Evolutionary conservation across 1,284 basidiomycete genomes (phyloP), one percentile per base, ranked within the genome.

Genomic region (Sphagnurus paluster): DNA sequence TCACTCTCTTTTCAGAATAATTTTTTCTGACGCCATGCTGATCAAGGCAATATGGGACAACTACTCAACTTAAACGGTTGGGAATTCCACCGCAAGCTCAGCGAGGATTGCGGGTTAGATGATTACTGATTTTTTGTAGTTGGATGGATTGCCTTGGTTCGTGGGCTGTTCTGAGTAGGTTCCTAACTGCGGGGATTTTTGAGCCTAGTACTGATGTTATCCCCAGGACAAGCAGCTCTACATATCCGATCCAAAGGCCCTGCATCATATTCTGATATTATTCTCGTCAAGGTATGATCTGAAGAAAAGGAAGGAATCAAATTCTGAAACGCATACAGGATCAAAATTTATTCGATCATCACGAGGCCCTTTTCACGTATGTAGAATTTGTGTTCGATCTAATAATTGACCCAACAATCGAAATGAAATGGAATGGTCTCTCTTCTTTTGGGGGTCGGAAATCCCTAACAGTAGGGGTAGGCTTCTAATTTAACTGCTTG

Each of bases 191-290:
- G 17, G 13, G 14, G 14, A 8, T 4, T 25, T 19, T 20, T 9
- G 3, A 13, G 6, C 17, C 34, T 1, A 13, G 16, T 9, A 23
- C 5, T 34, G n/a, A 40, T 44, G 9, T 19, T n/a, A n/a, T 2
- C 20, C 19, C 23, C n/a, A 67, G 67, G 56, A 58, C 21, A 59
- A 53, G 14, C 39, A 56, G 23, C 48, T 67, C 7, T 63, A 62
- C 41, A 50, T 64, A 9, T 65, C 54, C 33, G 67, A 70, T 41
- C 63, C 67, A 0, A 65, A 65, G 44, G 67, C 68, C 6, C 23
- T 69, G 36, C 57, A 70, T 26, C 61, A 70, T 37, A 64, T 69
- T n/a, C n/a, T n/a, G n/a, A n/a, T n/a, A n/a, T n/a, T n/a, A n/a
- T n/a, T 26, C 20, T 69, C 14, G 57, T 66, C 7, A 70, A 69